Evolutionary conservation across 176 grass and related monocot species (phyloP).

Genomic region (Aegilops umbellulata): DNA sequence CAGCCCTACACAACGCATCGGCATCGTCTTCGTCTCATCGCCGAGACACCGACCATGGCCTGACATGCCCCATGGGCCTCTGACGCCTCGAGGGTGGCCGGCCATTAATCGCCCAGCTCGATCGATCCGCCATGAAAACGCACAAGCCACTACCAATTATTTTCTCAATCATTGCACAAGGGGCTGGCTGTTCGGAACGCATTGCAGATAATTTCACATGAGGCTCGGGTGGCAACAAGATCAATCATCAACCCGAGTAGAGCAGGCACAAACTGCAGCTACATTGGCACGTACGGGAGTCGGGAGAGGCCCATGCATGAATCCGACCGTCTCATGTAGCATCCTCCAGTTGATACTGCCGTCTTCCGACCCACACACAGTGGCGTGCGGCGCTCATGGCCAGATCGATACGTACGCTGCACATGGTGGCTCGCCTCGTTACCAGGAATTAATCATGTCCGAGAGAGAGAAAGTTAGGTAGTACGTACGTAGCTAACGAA

Average conservation of each 20-base stretch:
- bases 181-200: too few species aligned
- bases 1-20: background rate
- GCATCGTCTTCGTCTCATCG: background rate
- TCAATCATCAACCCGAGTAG: background rate
- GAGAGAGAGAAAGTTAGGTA: background rate
- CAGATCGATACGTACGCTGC: constrained; percentile 9
- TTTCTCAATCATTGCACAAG: constrained; percentile 27
- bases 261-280: background rate
- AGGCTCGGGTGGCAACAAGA: background rate
- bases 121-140: background rate
- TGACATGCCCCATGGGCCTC: background rate
- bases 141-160: background rate
- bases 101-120: background rate
- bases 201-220: background rate
- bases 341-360: background rate
- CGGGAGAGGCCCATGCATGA: background rate
- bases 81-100: background rate
- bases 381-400: background rate
- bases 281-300: background rate
- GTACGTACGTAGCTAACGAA: constrained; percentile 14
- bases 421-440: constrained; percentile 35
- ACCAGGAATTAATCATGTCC: constrained; percentile 46
- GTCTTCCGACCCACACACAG: background rate
- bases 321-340: background rate
- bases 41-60: background rate